Conservation (phyloP, 495 filamentous ascomycete species). For the Penicillium tannophilum region DNA sequence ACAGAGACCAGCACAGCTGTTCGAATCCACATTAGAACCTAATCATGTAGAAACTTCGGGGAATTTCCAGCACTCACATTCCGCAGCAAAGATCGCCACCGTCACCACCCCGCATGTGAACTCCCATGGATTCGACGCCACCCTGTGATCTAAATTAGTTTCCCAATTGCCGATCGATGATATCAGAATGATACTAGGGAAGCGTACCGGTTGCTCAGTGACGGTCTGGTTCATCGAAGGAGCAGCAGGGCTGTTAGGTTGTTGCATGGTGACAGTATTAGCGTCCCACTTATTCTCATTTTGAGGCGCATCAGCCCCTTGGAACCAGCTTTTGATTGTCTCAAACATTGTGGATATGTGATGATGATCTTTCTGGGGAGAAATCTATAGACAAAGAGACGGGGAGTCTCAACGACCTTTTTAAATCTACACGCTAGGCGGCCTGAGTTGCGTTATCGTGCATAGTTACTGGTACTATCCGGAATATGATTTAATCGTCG, state of each 20-base stretch:
- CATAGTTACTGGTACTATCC: background rate
- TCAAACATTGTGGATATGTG: conserved; percentile 11
- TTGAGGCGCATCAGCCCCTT: conserved; percentile 5
- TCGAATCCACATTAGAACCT: background rate
- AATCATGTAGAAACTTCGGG: background rate
- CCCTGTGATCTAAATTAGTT: conserved; percentile 7
- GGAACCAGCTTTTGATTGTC: conserved; percentile 11
- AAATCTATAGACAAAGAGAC: background rate
- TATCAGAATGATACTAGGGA: background rate
- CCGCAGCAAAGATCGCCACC: conserved; percentile 21
- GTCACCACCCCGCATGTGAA: conserved; percentile 21
- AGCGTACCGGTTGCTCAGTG: conserved; percentile 10
- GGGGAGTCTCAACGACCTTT: background rate
- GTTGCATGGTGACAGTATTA: conserved; percentile 15
- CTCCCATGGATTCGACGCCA: conserved; percentile 12
- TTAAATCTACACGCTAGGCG: background rate
- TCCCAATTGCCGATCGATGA: background rate
- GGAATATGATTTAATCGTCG: background rate
- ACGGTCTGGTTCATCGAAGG: conserved; percentile 12
- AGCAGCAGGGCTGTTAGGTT: conserved; percentile 10
- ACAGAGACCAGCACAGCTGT: conserved; percentile 22
- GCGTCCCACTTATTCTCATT: conserved; percentile 13
- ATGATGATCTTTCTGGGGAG: background rate
- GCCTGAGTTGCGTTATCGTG: background rate
- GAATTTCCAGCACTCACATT: conserved; percentile 13